Base-by-base conservation (phyloP, 257 asterid genomes). In the Leonotis leonurus region DNA sequence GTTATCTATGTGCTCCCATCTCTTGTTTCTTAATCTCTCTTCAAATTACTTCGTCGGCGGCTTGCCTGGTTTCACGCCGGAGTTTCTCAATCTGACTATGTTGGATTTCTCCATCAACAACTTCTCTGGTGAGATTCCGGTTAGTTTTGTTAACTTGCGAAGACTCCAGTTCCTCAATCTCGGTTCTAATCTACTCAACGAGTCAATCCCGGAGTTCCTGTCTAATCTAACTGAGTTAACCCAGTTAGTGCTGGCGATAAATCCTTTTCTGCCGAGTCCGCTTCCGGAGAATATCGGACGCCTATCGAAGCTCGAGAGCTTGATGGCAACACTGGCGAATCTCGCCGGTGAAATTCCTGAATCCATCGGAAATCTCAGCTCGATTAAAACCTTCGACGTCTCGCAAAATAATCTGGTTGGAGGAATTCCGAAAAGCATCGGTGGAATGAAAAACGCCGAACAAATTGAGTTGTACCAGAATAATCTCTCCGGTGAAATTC, bases 111-210 rank as follows among this genome's bases (percentile, higher is more conserved):
- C 83, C 2, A 0, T 1, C 4, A 90, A 90, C 69, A 87, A 83
- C 49, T 87, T 87, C 68, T 26, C 90, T 25, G 95, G 92, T n/a
- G 87, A 77, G 21, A 80, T 90, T 25, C 96, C 94, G 36, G 37
- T 63, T 37, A 81, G 81, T 70, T 81, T 81, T 24, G 90, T 80
- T 68, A 64, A 69, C 20, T 45, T 90, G 17, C 78, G 75, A 39
- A 80, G 52, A 8, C 82, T 90, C 16, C 83, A 77, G 71, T 61
- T 70, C 26, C 79, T 90, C 9, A 46, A 72, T 25, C 74, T 87
- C 1, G 74, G 76, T 11, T 64, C 77, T 5, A 83, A 85, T 62
- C 70, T 87, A 13, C 75, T 90, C 6, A 80, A 85, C 61, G 97
- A 88, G 12, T 81, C 95, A 7, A 14, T 90, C 32, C 97, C 96